Evolutionary conservation across 2,329 filamentous ascomycete genomes (phyloP).

Genomic region (Tricladium varicosporioides): DNA sequence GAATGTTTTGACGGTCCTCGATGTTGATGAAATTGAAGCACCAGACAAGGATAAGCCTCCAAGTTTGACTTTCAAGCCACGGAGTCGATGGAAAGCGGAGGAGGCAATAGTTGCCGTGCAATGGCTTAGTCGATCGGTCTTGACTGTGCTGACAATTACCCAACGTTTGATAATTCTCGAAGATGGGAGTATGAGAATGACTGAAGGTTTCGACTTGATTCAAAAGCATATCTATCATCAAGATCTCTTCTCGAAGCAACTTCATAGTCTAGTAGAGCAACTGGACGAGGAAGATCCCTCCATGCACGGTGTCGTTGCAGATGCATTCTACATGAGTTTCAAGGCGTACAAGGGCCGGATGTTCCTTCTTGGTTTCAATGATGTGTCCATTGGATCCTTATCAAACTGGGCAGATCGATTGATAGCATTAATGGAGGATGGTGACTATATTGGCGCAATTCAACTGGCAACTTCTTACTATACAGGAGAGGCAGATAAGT

Average conservation of each 20-base stretch:
- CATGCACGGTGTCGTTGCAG: conserved; percentile 93
- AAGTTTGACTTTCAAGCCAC: conserved; percentile 73
- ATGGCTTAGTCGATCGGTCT: conserved; percentile 91
- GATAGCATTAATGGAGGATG: conserved; percentile 90
- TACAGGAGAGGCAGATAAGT: conserved; percentile 83
- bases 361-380: conserved; percentile 91
- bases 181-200: conserved; percentile 84
- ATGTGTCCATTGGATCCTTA: conserved; percentile 83
- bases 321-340: conserved; percentile 98
- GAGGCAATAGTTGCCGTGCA: conserved; percentile 96
- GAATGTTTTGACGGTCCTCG: conserved; percentile 90
- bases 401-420: conserved; percentile 97
- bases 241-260: conserved; percentile 85
- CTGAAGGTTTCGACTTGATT: conserved; percentile 89
- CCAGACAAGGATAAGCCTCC: conserved; percentile 76
- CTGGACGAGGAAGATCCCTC: conserved; percentile 82
- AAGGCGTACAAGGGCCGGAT: conserved; percentile 90
- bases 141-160: conserved; percentile 89
- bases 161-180: conserved; percentile 91
- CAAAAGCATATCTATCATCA: conserved; percentile 90
- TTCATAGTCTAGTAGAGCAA: conserved; percentile 82
- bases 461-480: conserved; percentile 90
- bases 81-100: conserved; percentile 88
- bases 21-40: conserved; percentile 71
- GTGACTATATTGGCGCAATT: conserved; percentile 93